Conservation (phyloP, 2,329 filamentous ascomycete species). For the Venturia pyrina region DNA sequence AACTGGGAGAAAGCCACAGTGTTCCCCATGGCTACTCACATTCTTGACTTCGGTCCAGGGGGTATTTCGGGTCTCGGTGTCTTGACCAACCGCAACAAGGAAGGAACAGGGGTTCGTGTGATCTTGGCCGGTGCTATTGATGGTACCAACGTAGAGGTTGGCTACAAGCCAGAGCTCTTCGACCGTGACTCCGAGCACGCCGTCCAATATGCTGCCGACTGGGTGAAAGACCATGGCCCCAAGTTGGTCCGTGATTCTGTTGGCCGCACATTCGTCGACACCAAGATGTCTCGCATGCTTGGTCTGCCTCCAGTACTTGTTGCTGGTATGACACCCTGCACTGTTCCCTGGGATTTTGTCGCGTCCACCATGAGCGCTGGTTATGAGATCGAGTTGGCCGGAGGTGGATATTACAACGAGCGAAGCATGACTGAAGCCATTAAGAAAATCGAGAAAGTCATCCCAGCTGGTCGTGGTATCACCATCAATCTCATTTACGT, state of each 20-base stretch:
- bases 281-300: slow-evolving; percentile 52
- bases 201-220: slow-evolving; percentile 89
- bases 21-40: slow-evolving; percentile 84
- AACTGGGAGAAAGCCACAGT: slow-evolving; percentile 94
- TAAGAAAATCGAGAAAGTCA: slow-evolving; percentile 32
- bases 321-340: slow-evolving; percentile 40
- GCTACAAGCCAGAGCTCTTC: slow-evolving; percentile 96
- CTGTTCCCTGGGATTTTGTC: slow-evolving; percentile 40
- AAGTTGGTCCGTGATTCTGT: slow-evolving; percentile 79
- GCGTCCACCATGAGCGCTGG: slow-evolving; percentile 44
- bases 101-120: slow-evolving; percentile 92
- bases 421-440: slow-evolving; percentile 36
- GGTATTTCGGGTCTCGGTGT: slow-evolving; percentile 94
- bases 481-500: slow-evolving; percentile 45
- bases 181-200: slow-evolving; percentile 92
- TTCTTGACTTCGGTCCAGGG: slow-evolving; percentile 92
- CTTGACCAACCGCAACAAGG: slow-evolving; percentile 97
- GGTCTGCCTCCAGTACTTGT: slow-evolving; percentile 38
- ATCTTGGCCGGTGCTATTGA: slow-evolving; percentile 91
- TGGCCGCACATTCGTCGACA: slow-evolving; percentile 87
- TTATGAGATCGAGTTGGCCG: slow-evolving; percentile 39
- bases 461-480: slow-evolving; percentile 40
- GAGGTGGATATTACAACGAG: slow-evolving; percentile 41
- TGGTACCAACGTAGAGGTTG: slow-evolving; percentile 80
- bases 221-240: slow-evolving; percentile 97